Evolutionary conservation across 2,329 filamentous ascomycete genomes (phyloP).

Genomic region (Colletotrichum phormii): DNA sequence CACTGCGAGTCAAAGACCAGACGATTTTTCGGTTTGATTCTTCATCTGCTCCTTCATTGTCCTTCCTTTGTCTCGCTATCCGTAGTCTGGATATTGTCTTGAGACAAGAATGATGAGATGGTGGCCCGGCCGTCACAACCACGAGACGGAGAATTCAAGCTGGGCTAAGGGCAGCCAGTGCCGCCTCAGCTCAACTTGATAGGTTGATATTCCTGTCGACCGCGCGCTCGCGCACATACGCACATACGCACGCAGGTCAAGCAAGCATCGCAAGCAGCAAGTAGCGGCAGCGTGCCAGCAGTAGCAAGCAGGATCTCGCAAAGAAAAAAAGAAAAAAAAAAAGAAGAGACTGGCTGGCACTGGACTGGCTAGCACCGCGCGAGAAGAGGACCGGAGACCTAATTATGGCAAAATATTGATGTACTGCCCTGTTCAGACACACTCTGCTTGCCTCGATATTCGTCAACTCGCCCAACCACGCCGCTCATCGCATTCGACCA

Average conservation of each 20-base stretch:
- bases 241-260: conserved; percentile 22
- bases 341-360: conserved; percentile 5
- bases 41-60: conserved; percentile 15
- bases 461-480: conserved; percentile 33
- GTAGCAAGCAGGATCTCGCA: conserved; percentile 10
- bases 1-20: conserved; percentile 17
- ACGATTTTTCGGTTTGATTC: conserved; percentile 17
- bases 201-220: conserved; percentile 29
- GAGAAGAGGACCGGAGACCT: conserved; percentile 18
- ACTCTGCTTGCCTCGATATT: conserved; percentile 26
- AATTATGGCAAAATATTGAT: conserved; percentile 38
- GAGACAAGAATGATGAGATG: not conserved
- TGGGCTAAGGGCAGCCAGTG: conserved; percentile 9
- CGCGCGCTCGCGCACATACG: not conserved
- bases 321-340: not conserved
- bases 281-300: not conserved
- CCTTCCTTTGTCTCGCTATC: conserved; percentile 4
- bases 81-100: not conserved
- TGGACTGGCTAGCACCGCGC: conserved; percentile 12
- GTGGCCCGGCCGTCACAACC: conserved; percentile 7
- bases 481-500: conserved; percentile 12
- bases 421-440: conserved; percentile 32
- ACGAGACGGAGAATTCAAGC: not conserved
- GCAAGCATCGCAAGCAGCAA: conserved; percentile 30
- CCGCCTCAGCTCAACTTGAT: conserved; percentile 24